These are phyloP conservation scores for Fusarium goolgardi DNA, from an alignment of 2,329 filamentous ascomycete genomes.

Conservation along the genomic window DNA sequence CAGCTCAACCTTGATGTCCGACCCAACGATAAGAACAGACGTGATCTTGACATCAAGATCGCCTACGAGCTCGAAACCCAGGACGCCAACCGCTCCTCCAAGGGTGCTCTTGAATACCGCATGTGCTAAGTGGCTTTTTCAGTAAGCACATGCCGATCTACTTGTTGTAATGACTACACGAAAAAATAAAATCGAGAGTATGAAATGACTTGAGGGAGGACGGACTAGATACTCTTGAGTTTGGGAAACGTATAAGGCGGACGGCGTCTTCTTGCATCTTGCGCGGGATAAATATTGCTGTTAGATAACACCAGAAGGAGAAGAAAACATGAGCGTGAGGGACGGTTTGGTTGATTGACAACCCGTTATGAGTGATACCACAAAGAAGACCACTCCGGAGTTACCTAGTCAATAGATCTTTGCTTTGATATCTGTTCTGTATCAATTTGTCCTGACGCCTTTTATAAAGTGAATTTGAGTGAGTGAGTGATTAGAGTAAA, in stretches of 20 bases:
- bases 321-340: slow-evolving; percentile 34
- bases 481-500: slow-evolving; percentile 22
- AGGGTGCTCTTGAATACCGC: slow-evolving; percentile 83
- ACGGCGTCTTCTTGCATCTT: slow-evolving; percentile 47
- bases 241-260: slow-evolving; percentile 40
- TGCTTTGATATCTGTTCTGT: slow-evolving; percentile 34
- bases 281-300: slow-evolving; percentile 35
- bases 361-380: slow-evolving; percentile 48
- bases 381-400: slow-evolving; percentile 46
- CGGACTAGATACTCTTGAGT: slow-evolving; percentile 36
- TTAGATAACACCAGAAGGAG: slow-evolving; percentile 37
- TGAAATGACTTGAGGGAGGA: slow-evolving; percentile 11
- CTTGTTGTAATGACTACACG: slow-evolving; percentile 46
- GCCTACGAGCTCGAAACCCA: slow-evolving; percentile 82
- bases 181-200: slow-evolving; percentile 27
- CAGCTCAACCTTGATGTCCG: slow-evolving; percentile 79
- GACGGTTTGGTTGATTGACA: slow-evolving; percentile 43
- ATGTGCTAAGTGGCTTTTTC: slow-evolving; percentile 66
- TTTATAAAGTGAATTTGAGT: neutral
- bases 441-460: neutral
- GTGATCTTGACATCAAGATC: slow-evolving; percentile 92
- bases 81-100: slow-evolving; percentile 74
- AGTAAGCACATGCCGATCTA: slow-evolving; percentile 8
- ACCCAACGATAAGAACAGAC: slow-evolving; percentile 93
- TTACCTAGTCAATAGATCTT: slow-evolving; percentile 46